Evolutionary conservation across 257 asterid genomes (phyloP), one percentile per base, ranked within the genome.

Genomic region (Leonotis leonurus): DNA sequence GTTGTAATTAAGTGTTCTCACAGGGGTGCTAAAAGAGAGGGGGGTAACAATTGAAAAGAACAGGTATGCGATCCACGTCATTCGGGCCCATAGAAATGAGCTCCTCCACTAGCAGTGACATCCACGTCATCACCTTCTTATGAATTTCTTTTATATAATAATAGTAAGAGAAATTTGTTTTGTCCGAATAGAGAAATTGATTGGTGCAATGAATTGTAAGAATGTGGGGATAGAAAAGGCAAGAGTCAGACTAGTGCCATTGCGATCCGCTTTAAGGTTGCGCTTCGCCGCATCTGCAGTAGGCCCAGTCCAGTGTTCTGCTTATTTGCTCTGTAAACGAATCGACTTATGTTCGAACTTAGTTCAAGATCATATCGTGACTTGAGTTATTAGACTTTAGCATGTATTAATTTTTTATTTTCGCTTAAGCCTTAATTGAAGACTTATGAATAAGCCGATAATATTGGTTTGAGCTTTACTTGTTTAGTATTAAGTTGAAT

Each of bases 261-360:
- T 12, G 11, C 53, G 66, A 72, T 52, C 17, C 58, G 56, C 70
- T 63, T 46, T 27, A 22, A 50, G 27, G 60, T 35, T 30, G 67
- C 73, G 73, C 61, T 67, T 73, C 73, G 73, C 77, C 77, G 77
- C 77, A 73, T 73, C 39, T 24, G 33, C 29, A 6, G 49, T 41
- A 6, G 49, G 49, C 6, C 22, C 49, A 41, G 16, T 41, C 21
- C 36, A 4, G 7, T 9, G 0, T 5, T 30, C 5, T 30, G n/a
- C n/a, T n/a, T n/a, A n/a, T 30, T 30, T 30, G 1, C 5, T 30
- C 7, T 30, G 8, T 30, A 30, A 30, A 30, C 5, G 4, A 6
- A 30, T 1, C 36, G n/a, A n/a, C n/a, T n/a, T n/a, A n/a, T n/a
- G n/a, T n/a, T n/a, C n/a, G n/a, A n/a, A n/a, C n/a, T n/a, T n/a